phyloP scores from a whole-genome alignment of 768 basidiomycete species.

The Lactarius hatsudake region DNA sequence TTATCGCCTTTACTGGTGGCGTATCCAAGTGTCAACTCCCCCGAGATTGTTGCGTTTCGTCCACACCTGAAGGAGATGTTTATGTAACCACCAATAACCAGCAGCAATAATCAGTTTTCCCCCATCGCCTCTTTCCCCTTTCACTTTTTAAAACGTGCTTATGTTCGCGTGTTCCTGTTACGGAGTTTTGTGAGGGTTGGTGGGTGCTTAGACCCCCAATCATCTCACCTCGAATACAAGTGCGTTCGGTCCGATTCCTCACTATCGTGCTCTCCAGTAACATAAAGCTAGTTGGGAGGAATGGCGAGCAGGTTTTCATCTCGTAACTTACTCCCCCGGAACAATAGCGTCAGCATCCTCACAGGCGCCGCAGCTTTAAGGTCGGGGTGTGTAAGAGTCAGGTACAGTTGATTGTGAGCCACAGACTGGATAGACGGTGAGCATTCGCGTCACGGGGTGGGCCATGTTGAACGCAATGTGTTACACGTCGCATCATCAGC shows the following conservation, averaged over 20 bases:
- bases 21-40: neutral
- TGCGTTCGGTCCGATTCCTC: neutral
- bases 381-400: neutral
- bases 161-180: neutral
- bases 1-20: neutral
- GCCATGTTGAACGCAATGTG: neutral
- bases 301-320: neutral
- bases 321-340: neutral
- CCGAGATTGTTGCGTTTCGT: neutral
- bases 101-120: neutral
- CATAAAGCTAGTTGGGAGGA: neutral
- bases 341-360: neutral
- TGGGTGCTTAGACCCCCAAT: neutral
- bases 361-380: neutral
- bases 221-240: neutral
- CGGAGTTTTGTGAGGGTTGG: neutral
- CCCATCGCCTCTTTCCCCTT: neutral
- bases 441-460: conserved; percentile 11
- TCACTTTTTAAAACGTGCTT: neutral
- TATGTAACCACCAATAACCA: neutral
- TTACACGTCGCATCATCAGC: conserved; percentile 18
- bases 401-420: neutral
- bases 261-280: neutral
- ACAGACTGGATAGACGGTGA: neutral
- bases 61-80: neutral